phyloP scores from a whole-genome alignment of 1,139 yeast genomes.

The Debaryomyces sp. region DNA sequence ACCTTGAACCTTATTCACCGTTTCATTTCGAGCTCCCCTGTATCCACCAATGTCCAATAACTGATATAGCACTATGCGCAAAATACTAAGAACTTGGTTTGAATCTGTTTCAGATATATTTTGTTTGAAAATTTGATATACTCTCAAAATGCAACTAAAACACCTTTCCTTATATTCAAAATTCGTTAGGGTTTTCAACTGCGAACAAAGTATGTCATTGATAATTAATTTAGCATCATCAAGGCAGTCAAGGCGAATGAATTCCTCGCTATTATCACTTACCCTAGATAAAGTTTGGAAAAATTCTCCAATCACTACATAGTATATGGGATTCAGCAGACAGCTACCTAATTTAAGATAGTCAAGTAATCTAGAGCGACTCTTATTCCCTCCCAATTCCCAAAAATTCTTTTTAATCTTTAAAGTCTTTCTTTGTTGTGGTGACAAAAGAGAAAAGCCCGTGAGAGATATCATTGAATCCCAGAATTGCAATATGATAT shows the following conservation, averaged over 20 bases:
- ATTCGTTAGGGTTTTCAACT: conserved; percentile 18
- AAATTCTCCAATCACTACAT: conserved; percentile 27
- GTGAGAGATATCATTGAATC: conserved; percentile 48
- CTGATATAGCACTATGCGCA: conserved; percentile 10
- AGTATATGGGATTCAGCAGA: conserved; percentile 54
- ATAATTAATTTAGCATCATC: conserved; percentile 23
- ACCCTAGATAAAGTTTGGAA: conserved; percentile 20
- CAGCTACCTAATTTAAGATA: conserved; percentile 57
- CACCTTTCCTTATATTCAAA: conserved; percentile 23
- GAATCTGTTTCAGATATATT: conserved; percentile 1
- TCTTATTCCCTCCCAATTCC: conserved; percentile 49
- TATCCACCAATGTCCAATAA: conserved; percentile 16
- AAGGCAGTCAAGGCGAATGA: conserved; percentile 20
- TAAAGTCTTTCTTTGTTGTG: conserved; percentile 19
- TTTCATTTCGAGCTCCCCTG: conserved; percentile 7
- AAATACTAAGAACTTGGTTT: background rate
- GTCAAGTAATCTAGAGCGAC: conserved; percentile 41
- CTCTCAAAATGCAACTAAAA: conserved; percentile 21
- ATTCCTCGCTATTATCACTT: conserved; percentile 17
- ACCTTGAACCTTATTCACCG: background rate
- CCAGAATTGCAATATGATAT: conserved; percentile 51
- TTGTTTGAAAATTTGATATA: conserved; percentile 16
- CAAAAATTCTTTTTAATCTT: conserved; percentile 51
- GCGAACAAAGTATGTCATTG: conserved; percentile 19
- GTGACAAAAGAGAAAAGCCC: conserved; percentile 21